Evolutionary conservation across 108 stramenopile genomes (phyloP).

Genomic region (Pseudonitzschia multistriata): DNA sequence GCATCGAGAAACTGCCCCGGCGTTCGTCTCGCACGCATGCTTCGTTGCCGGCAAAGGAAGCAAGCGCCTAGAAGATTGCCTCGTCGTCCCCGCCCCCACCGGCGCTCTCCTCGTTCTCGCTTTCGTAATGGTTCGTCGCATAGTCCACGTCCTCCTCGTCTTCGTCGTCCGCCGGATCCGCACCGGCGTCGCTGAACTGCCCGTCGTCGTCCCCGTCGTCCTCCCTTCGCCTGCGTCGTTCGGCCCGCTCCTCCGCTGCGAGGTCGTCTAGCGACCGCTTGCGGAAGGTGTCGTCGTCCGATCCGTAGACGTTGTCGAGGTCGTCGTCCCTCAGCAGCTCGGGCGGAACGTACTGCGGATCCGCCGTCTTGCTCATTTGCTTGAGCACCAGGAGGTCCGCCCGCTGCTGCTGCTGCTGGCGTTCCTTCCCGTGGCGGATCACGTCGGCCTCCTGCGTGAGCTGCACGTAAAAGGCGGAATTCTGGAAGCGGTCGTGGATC

Average conservation of each 20-base stretch:
- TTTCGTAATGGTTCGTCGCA: constrained; percentile 69
- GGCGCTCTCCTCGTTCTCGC: constrained; percentile 61
- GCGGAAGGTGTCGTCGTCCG: constrained; percentile 21
- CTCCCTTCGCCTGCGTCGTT: constrained; percentile 1
- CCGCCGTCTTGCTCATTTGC: constrained; percentile 44
- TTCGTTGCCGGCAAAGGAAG: no score
- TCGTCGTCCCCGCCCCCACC: constrained; percentile 55
- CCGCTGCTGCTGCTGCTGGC: constrained; percentile 7
- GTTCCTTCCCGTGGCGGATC: constrained; percentile 42
- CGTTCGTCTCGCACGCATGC: no score
- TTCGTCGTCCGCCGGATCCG: constrained; percentile 38
- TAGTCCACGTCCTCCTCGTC: constrained; percentile 78
- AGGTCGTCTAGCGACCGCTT: constrained; percentile 50
- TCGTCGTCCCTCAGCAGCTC: constrained; percentile 43
- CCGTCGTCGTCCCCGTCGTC: constrained; percentile 39
- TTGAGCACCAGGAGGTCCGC: constrained; percentile 22
- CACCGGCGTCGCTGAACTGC: constrained; percentile 46
- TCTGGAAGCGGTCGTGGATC: constrained; percentile 59
- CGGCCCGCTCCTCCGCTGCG: constrained; percentile 35
- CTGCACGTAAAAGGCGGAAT: constrained; percentile 55
- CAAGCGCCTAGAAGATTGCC: constrained; percentile 50
- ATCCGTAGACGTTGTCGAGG: constrained; percentile 6
- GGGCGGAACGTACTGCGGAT: constrained; percentile 49
- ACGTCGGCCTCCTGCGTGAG: constrained; percentile 61
- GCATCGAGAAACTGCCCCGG: no score